A percentile compares a stretch with the other conserved stretches of the same genome.
Conservation (phyloP, 345 rosid species). For the Luvunga scandens region DNA sequence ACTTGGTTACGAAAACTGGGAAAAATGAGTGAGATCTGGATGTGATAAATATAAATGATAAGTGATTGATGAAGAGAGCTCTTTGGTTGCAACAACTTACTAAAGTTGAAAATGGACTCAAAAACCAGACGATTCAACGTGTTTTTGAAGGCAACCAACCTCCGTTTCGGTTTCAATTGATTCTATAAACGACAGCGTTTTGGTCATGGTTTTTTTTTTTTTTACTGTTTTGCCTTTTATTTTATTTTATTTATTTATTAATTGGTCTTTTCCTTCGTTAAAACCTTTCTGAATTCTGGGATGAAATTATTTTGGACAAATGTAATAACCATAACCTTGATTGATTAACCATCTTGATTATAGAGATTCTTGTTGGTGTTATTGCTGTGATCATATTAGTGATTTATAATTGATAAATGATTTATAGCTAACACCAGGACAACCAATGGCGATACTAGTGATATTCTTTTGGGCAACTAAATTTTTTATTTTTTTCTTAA, state of each 20-base stretch:
- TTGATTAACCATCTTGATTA: background rate
- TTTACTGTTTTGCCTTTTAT: background rate
- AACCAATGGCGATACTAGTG: too few species aligned
- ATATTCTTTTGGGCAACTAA: too few species aligned
- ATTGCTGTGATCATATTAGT: background rate
- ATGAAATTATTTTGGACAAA: too few species aligned
- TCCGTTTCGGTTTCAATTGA: background rate
- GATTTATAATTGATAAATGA: too few species aligned
- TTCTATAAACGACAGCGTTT: background rate
- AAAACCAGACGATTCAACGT: slow-evolving; percentile 14
- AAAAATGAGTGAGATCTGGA: slow-evolving; percentile 19
- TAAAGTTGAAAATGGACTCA: slow-evolving; percentile 19
- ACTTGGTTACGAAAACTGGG: background rate
- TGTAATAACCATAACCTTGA: background rate
- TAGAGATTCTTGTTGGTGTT: background rate
- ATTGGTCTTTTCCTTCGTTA: too few species aligned
- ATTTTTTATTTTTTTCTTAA: too few species aligned
- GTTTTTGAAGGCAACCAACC: slow-evolving; percentile 11
- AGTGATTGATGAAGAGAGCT: background rate
- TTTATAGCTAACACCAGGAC: too few species aligned
- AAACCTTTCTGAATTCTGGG: too few species aligned
- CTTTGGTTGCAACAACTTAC: slow-evolving; percentile 16
- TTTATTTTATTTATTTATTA: too few species aligned
- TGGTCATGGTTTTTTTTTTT: background rate
- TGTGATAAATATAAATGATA: background rate